Evolutionary conservation across 2,329 filamentous ascomycete genomes (phyloP).

Genomic region (Clarireedia monteithiana): DNA sequence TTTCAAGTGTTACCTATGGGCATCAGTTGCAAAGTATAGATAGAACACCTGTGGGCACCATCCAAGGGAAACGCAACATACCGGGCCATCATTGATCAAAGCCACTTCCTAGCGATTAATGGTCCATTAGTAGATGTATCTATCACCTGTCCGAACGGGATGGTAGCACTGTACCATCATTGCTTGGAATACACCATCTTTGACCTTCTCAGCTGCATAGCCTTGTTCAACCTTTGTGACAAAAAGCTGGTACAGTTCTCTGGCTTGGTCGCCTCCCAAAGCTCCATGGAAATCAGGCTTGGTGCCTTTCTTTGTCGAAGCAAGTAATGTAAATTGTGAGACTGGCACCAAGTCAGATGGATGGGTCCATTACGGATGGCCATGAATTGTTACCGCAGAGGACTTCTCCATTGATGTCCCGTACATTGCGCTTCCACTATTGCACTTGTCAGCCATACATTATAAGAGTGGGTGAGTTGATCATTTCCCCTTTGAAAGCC

Average conservation of each 20-base stretch:
- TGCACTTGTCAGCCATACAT: conserved; percentile 2
- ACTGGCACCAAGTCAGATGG: conserved; percentile 43
- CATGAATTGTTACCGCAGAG: conserved; percentile 63
- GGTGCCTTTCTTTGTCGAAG: conserved; percentile 88
- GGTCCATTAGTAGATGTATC: neutral
- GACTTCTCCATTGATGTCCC: conserved; percentile 83
- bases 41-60: neutral
- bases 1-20: conserved; percentile 26
- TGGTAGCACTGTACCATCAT: conserved; percentile 64
- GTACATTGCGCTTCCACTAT: conserved; percentile 85
- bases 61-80: conserved; percentile 25
- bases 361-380: too few relatives aligned
- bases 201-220: conserved; percentile 68
- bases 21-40: neutral
- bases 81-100: conserved; percentile 76
- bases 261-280: conserved; percentile 69
- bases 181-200: conserved; percentile 94
- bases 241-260: conserved; percentile 76
- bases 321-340: conserved; percentile 92
- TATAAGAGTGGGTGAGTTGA: neutral
- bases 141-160: neutral
- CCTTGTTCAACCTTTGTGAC: conserved; percentile 64
- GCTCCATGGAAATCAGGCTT: conserved; percentile 95
- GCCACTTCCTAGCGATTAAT: conserved; percentile 57
- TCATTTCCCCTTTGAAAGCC: too few relatives aligned